A percentile compares a stretch with the other conserved stretches of the same genome.
Conservation (phyloP, 306 rosid genomes). For the Casuarina equisetifolia region DNA sequence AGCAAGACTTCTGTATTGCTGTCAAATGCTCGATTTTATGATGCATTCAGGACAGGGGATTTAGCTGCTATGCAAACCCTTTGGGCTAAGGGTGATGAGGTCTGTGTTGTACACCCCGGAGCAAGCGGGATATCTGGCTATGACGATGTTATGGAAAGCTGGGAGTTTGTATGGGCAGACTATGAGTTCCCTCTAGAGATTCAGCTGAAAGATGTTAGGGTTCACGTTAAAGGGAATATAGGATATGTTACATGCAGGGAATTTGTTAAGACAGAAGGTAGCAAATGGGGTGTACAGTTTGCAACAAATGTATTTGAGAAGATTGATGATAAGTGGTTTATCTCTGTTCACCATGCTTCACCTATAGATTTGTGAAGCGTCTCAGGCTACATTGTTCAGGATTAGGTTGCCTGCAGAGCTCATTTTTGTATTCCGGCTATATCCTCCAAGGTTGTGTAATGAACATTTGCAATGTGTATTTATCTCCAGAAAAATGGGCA, state of each 20-base stretch:
- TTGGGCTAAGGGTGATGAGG: constrained; percentile 70
- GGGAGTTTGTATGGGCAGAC: constrained; percentile 93
- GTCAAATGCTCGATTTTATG: constrained; percentile 69
- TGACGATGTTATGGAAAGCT: constrained; percentile 83
- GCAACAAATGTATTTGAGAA: constrained; percentile 84
- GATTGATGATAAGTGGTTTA: constrained; percentile 73
- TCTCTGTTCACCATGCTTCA: constrained; percentile 85
- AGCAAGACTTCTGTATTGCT: constrained; percentile 50
- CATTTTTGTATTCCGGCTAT: neutral
- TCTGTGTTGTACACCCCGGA: constrained; percentile 89
- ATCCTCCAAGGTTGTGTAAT: neutral
- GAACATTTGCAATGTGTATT: neutral
- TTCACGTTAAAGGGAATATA: constrained; percentile 69
- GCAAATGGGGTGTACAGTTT: constrained; percentile 92
- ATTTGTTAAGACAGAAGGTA: constrained; percentile 79
- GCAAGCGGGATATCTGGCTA: constrained; percentile 74
- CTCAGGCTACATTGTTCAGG: neutral
- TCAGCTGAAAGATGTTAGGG: constrained; percentile 70
- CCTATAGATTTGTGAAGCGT: constrained; percentile 63
- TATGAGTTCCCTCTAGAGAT: constrained; percentile 86
- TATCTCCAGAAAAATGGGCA: neutral
- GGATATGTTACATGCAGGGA: constrained; percentile 91
- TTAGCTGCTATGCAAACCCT: constrained; percentile 84
- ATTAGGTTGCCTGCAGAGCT: neutral
- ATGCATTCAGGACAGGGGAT: constrained; percentile 68